A percentile compares a stretch with the other conserved stretches of the same genome.
Evolutionary conservation across 306 rosid species (phyloP).

Genomic region (Rosa persica): DNA sequence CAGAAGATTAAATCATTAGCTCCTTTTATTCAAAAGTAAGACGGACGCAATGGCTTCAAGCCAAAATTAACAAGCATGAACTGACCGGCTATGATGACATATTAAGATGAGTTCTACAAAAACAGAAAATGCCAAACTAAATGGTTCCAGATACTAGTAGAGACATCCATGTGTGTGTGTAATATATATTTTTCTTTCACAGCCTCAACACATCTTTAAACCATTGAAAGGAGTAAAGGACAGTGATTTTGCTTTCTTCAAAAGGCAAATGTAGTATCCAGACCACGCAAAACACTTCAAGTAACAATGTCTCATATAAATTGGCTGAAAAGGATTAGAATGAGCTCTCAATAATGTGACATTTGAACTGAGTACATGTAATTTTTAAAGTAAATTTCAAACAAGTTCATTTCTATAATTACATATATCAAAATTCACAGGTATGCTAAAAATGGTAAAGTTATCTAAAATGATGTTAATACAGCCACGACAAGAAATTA

Average conservation of each 20-base stretch:
- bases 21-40: neutral
- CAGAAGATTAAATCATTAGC: neutral
- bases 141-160: neutral
- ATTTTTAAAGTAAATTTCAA: neutral
- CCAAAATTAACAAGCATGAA: neutral
- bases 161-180: neutral
- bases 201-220: neutral
- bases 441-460: neutral
- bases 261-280: neutral
- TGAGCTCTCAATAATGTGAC: slow-evolving; percentile 11
- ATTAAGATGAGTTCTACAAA: neutral
- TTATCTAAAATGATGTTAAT: neutral
- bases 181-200: neutral
- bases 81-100: neutral
- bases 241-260: neutral
- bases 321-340: neutral
- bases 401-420: neutral
- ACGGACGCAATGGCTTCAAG: neutral
- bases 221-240: neutral
- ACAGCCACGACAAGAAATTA: neutral
- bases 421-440: neutral
- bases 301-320: neutral
- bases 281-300: neutral
- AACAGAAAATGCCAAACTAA: neutral
- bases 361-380: neutral